These are phyloP conservation scores for Barnettozyma californica DNA, from an alignment of 805 yeast species.

Conservation along the genomic window DNA sequence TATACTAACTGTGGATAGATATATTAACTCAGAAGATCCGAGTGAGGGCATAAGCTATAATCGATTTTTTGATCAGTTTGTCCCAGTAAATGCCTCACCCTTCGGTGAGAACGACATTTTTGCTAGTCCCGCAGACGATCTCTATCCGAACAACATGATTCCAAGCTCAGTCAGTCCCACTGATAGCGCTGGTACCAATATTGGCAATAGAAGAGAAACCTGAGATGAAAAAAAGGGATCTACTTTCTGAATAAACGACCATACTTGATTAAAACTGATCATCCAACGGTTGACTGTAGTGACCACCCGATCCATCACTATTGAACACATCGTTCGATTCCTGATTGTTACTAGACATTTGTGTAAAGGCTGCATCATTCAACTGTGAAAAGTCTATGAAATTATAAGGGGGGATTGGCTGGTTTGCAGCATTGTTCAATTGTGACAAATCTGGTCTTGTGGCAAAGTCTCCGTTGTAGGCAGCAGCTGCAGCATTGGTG, in stretches of 20 bases:
- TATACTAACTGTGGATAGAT: not conserved
- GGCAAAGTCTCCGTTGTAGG: not conserved
- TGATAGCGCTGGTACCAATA: not conserved
- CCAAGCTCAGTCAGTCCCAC: not conserved
- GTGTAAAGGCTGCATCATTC: not conserved
- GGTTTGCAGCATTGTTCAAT: not conserved
- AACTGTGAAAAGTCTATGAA: not conserved
- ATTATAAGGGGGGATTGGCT: not conserved
- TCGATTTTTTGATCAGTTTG: conserved; percentile 3
- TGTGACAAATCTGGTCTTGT: not conserved
- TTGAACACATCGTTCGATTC: not conserved
- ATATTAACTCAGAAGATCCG: not conserved
- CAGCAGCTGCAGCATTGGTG: not conserved
- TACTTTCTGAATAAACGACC: too few species aligned
- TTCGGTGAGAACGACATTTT: not conserved
- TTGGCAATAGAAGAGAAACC: not conserved
- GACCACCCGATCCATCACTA: not conserved
- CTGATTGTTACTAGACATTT: not conserved
- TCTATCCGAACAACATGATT: not conserved
- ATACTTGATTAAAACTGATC: not conserved
- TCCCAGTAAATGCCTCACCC: not conserved
- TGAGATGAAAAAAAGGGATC: not conserved
- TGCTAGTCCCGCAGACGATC: not conserved
- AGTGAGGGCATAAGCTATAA: not conserved
- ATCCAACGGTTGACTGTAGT: not conserved